Conservation (phyloP, 176 grass and related monocot genomes). For the Dactylis glomerata region DNA sequence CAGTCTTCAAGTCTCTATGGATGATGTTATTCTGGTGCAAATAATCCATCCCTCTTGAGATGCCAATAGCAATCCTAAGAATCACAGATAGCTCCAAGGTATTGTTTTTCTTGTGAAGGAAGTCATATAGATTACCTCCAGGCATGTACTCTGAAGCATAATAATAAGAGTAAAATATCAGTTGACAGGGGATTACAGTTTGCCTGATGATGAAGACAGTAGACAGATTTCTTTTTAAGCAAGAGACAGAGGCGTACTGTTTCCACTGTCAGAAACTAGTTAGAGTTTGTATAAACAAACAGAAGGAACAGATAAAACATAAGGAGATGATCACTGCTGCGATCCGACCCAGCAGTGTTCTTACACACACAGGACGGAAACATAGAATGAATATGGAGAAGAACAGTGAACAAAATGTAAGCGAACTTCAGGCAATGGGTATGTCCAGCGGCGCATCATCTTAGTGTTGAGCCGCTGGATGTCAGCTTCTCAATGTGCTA, state of each 20-base stretch:
- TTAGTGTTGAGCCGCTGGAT: background rate
- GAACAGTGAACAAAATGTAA: background rate
- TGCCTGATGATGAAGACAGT: background rate
- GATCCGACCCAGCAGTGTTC: background rate
- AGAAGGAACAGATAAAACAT: background rate
- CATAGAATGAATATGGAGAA: background rate
- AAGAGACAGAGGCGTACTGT: background rate
- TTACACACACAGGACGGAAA: background rate
- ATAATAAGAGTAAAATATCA: conserved; percentile 3
- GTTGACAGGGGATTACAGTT: background rate
- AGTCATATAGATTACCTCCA: conserved; percentile 90
- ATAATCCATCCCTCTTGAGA: conserved; percentile 90
- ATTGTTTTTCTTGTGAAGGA: conserved; percentile 67
- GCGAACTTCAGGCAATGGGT: background rate
- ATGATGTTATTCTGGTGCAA: conserved; percentile 92
- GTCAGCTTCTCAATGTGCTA: background rate
- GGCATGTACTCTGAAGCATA: conserved; percentile 74
- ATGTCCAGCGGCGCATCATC: background rate
- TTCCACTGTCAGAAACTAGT: background rate
- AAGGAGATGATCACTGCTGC: background rate
- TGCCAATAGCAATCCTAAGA: conserved; percentile 77
- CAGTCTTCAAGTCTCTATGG: conserved; percentile 91
- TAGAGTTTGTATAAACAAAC: background rate
- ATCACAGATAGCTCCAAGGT: conserved; percentile 62
- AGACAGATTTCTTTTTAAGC: background rate